Conservation (phyloP, 2,329 filamentous ascomycete species). For the Neonectria ditissima region DNA sequence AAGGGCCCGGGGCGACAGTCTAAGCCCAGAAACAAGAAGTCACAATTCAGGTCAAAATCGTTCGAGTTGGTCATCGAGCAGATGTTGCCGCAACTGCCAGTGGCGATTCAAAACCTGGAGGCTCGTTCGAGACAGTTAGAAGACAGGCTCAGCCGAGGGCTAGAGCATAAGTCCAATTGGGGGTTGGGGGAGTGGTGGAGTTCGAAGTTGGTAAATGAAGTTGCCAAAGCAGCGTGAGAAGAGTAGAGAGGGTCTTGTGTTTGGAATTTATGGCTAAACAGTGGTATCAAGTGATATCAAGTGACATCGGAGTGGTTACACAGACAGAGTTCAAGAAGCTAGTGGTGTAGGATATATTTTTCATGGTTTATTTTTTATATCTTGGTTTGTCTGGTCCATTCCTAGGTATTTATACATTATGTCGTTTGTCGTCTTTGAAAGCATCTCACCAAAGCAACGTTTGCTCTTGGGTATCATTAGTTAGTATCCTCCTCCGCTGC, state of each 20-base stretch:
- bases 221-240: not conserved
- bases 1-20: not conserved
- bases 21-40: not conserved
- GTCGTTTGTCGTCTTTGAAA: not conserved
- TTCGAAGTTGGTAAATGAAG: constrained; percentile 8
- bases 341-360: not conserved
- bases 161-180: not conserved
- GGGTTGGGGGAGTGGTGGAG: constrained; percentile 22
- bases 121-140: constrained; percentile 29
- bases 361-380: not conserved
- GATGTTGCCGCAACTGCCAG: constrained; percentile 29
- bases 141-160: constrained; percentile 15
- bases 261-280: not conserved
- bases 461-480: constrained; percentile 24
- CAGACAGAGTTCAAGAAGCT: not conserved
- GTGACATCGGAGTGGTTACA: constrained; percentile 7
- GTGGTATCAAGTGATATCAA: not conserved
- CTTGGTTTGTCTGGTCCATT: not conserved
- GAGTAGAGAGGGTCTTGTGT: not conserved
- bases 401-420: constrained; percentile 6
- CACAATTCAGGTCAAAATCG: constrained; percentile 3
- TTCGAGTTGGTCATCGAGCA: constrained; percentile 11
- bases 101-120: constrained; percentile 38
- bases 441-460: not conserved
- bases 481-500: constrained; percentile 18